These are phyloP conservation scores for Coccomyxa sp. DNA, from an alignment of 139 green algal genomes.

Conservation along the genomic window DNA sequence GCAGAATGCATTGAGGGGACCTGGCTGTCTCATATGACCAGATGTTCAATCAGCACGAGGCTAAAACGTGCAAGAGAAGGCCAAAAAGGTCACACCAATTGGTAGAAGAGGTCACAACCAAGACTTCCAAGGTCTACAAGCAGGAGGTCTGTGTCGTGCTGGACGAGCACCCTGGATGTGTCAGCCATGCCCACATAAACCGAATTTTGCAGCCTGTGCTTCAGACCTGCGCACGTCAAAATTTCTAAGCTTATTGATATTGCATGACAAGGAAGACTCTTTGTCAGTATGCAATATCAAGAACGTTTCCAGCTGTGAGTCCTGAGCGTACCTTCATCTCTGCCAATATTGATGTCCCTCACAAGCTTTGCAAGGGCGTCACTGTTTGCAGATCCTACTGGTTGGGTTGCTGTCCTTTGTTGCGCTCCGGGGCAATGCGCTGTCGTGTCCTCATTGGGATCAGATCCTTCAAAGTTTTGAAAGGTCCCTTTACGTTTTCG, in stretches of 20 bases:
- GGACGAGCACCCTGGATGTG: not conserved
- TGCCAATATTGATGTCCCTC: not conserved
- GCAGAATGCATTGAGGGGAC: not conserved
- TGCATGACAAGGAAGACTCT: not conserved
- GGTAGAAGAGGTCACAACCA: not conserved
- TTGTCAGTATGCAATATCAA: not conserved
- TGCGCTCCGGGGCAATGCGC: not conserved
- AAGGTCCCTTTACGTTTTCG: constrained; percentile 35
- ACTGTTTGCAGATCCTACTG: not conserved
- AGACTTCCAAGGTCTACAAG: not conserved
- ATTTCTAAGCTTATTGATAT: not conserved
- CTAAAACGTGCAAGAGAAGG: too few relatives aligned
- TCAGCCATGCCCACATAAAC: not conserved
- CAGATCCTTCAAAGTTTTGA: not conserved
- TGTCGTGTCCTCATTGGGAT: not conserved
- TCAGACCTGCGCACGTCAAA: not conserved
- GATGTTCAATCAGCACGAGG: too few relatives aligned
- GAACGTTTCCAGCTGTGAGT: not conserved
- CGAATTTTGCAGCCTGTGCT: not conserved
- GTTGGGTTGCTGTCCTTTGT: not conserved
- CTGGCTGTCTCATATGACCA: not conserved
- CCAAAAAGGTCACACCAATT: not conserved
- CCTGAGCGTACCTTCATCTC: not conserved
- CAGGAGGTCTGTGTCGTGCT: not conserved
- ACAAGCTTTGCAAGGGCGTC: not conserved